A percentile compares a stretch with the other conserved stretches of the same genome.
Conservation (phyloP, 129 eudicot genomes). For the Apium graveolens region DNA sequence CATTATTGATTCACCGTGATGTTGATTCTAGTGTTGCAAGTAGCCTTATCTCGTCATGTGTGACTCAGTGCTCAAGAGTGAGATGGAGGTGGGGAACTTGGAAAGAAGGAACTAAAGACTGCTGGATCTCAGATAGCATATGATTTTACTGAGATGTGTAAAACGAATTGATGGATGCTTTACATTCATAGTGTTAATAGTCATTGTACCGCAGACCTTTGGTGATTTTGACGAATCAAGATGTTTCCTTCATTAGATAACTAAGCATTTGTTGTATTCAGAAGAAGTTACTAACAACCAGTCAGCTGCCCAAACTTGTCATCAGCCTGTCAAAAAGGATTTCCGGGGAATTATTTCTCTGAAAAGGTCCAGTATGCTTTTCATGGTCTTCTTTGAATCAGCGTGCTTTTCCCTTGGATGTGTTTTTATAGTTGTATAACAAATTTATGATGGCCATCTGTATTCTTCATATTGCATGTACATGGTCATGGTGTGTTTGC, state of each 20-base stretch:
- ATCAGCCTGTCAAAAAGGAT: neutral
- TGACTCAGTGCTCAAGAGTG: slow-evolving; percentile 31
- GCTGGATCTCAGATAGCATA: slow-evolving; percentile 28
- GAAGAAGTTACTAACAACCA: neutral
- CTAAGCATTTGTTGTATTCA: neutral
- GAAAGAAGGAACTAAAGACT: slow-evolving; percentile 51
- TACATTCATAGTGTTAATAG: neutral
- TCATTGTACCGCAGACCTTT: neutral
- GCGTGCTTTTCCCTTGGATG: neutral
- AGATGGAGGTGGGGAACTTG: slow-evolving; percentile 66
- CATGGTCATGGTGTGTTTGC: neutral
- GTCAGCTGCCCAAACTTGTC: neutral
- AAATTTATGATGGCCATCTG: neutral
- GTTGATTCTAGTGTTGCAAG: slow-evolving; percentile 36
- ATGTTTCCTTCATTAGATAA: neutral
- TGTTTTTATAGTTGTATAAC: neutral
- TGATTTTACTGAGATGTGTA: neutral
- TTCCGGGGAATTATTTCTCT: neutral
- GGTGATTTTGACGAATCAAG: neutral
- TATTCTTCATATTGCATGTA: neutral
- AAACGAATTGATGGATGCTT: neutral
- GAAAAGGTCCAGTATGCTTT: neutral
- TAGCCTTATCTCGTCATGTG: slow-evolving; percentile 40
- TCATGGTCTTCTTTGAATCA: neutral
- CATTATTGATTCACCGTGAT: slow-evolving; percentile 44